Evolutionary conservation across 2,329 filamentous ascomycete genomes (phyloP), one percentile per base, ranked within the genome.

Genomic region (Didymella arachidicola): DNA sequence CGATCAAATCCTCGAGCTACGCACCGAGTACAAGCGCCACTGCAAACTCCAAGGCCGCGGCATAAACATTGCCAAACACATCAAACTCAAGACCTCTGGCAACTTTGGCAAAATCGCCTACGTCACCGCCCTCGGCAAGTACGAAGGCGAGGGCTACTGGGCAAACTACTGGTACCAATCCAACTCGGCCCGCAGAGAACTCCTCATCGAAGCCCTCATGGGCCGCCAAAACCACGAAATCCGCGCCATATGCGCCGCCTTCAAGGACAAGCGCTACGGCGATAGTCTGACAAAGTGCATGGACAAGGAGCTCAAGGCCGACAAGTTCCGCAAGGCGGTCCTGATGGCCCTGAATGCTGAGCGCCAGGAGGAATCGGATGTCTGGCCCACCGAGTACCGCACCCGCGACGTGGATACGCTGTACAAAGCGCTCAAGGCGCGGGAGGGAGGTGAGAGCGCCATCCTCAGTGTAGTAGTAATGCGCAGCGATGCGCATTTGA

Each of bases 151-250:
- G 77, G 92, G 92, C 0, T 97, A 97, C 82, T 99, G 95, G 93
- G 93, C 94, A 59, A 98, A 97, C 76, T 97, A 92, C 78, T 98
- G 93, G 89, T 98, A 97, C 79, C 94, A 97, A 73, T 89, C 89
- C 36, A 90, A 94, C 76, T 91, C 89, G 69, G 91, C 89, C 7
- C 86, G 92, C 2, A 87, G 93, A 6, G 94, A 98, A 77, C 83
- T 99, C 34, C 85, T 99, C 52, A 97, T 98, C 69, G 95, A 99
- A 78, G 87, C 89, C 6, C 84, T 99, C 19, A 96, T 97, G 87
- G 95, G 95, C 0, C 87, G 93, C 6, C 87, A 88, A 27, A 97
- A 97, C 76, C 82, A 86, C n/a, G 95, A 98, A 72, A 91, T 98
- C 62, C 84, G 86, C 11, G 83, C 85, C 60, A 97, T 99, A 82